Percentiles rank a stretch among this genome's conserved stretches.
Evolutionary conservation across 805 yeast genomes (phyloP).

Genomic region (Barnettozyma pratensis): DNA sequence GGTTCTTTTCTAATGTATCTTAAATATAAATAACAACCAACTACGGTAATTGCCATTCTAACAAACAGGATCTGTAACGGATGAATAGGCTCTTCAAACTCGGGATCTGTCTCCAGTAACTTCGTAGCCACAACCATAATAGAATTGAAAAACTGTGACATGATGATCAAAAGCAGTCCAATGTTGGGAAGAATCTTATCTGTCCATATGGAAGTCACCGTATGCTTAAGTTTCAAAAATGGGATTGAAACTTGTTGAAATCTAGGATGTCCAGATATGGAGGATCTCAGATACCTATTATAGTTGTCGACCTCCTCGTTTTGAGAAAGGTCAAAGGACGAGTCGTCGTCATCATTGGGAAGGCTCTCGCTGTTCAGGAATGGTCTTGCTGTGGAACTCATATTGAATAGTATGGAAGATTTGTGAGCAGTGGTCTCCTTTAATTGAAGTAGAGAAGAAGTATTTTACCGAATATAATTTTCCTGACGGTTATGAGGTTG

Average conservation of each 20-base stretch:
- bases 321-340: not conserved
- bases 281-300: not conserved
- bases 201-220: not conserved
- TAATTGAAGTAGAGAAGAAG: not conserved
- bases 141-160: slow-evolving; percentile 71
- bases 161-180: slow-evolving; percentile 54
- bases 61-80: slow-evolving; percentile 75
- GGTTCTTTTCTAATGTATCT: slow-evolving; percentile 44
- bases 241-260: not conserved
- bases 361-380: slow-evolving; percentile 1
- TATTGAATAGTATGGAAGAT: not conserved
- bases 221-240: not conserved
- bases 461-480: not conserved
- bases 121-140: slow-evolving; percentile 74
- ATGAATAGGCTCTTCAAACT: slow-evolving; percentile 54
- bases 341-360: slow-evolving; percentile 7
- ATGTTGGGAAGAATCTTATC: slow-evolving; percentile 18
- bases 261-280: not conserved
- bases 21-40: slow-evolving; percentile 55
- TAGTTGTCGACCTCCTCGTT: not conserved
- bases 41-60: slow-evolving; percentile 70
- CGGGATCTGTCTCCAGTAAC: slow-evolving; percentile 61
- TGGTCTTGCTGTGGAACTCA: not conserved
- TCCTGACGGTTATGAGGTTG: too few species aligned
- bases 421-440: not conserved